These are phyloP conservation scores for Pseudisothecium myosuroides DNA, from an alignment of 225 moss, liverwort and hornwort genomes.

Conservation along the genomic window DNA sequence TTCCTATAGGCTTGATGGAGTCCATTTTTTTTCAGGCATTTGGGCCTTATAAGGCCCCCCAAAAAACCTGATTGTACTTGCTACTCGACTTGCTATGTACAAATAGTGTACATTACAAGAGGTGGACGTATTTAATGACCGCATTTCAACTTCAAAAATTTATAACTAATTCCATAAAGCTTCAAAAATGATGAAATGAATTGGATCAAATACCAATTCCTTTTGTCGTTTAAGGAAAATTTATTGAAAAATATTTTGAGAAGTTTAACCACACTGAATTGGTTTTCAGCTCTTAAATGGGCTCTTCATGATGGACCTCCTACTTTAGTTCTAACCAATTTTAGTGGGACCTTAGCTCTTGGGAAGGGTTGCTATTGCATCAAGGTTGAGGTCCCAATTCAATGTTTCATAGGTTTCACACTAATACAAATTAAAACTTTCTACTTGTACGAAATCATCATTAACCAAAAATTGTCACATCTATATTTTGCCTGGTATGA, in stretches of 20 bases:
- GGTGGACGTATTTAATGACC: rapidly evolving
- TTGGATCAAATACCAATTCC: not conserved
- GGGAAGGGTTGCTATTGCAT: not conserved
- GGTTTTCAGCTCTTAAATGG: not conserved
- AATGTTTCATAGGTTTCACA: not conserved
- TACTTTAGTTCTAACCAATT: not conserved
- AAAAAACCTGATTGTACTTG: too few species aligned
- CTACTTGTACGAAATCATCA: rapidly evolving
- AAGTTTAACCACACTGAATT: rapidly evolving
- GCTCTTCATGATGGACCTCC: not conserved
- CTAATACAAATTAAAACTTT: not conserved
- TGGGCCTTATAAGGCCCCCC: too few species aligned
- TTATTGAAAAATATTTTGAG: too few species aligned
- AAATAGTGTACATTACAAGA: not conserved
- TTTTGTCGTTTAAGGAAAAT: not conserved
- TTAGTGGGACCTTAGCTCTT: not conserved
- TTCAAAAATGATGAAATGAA: rapidly evolving
- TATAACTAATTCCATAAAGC: not conserved
- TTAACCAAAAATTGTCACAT: not conserved
- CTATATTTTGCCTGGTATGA: not conserved
- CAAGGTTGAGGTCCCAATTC: not conserved
- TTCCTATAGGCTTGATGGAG: too few species aligned
- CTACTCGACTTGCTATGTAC: rapidly evolving
- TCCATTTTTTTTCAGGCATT: too few species aligned
- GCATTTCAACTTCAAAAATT: not conserved